Evolutionary conservation across 768 basidiomycete species (phyloP), one percentile per base, ranked within the genome.

Genomic region (Tricholoma sp.): DNA sequence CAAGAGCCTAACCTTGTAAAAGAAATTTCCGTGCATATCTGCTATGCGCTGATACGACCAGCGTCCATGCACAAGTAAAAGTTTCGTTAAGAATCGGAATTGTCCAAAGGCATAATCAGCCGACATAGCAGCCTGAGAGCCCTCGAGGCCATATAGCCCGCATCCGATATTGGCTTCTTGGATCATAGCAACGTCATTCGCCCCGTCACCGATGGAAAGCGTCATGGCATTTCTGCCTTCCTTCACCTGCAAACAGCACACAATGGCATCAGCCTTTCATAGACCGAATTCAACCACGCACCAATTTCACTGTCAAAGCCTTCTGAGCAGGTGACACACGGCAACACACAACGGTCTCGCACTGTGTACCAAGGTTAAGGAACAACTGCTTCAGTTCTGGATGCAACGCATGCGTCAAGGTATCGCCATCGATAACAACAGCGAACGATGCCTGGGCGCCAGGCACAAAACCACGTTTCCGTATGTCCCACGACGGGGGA

Each of bases 131-230:
- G 96, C 96, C 70, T 98, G 96, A 18, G 94, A 95, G 50, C 96
- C 96, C 69, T 98, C 96, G 36, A 95, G 81, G 45, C 96, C 96
- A 62, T 92, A 83, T 28, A 98, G 75, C 18, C 96, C 96, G 66
- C 94, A 92, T 3, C 96, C 96, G 61, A 98, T 88, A 69, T 98
- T 94, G n/a, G 96, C 96, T 66, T 96, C 96, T 68, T 98, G 96
- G 57, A 98, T 98, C 96, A 98, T 98, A 6, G 95, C 94, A 20
- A 98, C 96, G 66, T 98, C 96, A 66, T 98, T 98, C 13, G 96
- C 96, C 54, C 93, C 94, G 64, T 98, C 96, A 9, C 96, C 96
- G 53, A 99, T 98, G 0, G 95, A 91, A 29, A 98, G 71, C 1
- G 95, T 96, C 96, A 98, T 97, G 0, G 94, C 94, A 50, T 92